Percentiles rank a stretch among this genome's conserved stretches.
Evolutionary conservation across 805 yeast species (phyloP).

Genomic region (Yarrowia keelungensis): DNA sequence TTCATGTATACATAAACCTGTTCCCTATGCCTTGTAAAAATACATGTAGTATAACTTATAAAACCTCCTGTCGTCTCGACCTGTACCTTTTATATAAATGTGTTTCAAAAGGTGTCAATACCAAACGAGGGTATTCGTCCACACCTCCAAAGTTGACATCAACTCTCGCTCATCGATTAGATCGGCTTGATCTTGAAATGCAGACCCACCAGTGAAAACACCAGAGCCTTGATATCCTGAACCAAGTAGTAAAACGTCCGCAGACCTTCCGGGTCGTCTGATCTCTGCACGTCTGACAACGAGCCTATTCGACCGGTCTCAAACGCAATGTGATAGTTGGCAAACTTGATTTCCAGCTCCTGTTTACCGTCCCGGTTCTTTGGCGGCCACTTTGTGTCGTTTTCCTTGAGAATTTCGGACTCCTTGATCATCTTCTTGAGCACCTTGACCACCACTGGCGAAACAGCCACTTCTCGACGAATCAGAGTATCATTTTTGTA

Average conservation of each 20-base stretch:
- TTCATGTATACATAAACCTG: no score
- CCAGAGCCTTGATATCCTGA: constrained; percentile 55
- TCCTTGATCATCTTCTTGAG: constrained; percentile 51
- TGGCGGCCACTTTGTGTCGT: constrained; percentile 54
- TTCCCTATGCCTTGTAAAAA: background rate
- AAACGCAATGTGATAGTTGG: constrained; percentile 50
- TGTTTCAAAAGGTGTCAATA: no score
- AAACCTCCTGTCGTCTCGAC: constrained; percentile 7
- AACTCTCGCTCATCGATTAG: background rate
- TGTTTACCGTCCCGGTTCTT: constrained; percentile 54
- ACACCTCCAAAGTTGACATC: no score
- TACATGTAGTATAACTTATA: constrained; percentile 18
- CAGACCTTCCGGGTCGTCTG: constrained; percentile 56
- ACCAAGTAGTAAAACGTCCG: constrained; percentile 55
- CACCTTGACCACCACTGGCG: constrained; percentile 51
- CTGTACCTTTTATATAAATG: constrained; percentile 1
- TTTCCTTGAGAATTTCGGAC: constrained; percentile 54
- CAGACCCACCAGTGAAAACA: constrained; percentile 54
- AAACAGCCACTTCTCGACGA: constrained; percentile 52
- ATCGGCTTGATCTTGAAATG: constrained; percentile 53
- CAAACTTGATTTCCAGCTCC: constrained; percentile 53
- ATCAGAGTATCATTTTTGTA: constrained; percentile 55
- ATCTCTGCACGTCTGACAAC: constrained; percentile 51
- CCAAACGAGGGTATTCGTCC: no score
- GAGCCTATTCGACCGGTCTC: constrained; percentile 55